Base-by-base conservation (phyloP, 768 basidiomycete species). In the Kwoniella europaea region DNA sequence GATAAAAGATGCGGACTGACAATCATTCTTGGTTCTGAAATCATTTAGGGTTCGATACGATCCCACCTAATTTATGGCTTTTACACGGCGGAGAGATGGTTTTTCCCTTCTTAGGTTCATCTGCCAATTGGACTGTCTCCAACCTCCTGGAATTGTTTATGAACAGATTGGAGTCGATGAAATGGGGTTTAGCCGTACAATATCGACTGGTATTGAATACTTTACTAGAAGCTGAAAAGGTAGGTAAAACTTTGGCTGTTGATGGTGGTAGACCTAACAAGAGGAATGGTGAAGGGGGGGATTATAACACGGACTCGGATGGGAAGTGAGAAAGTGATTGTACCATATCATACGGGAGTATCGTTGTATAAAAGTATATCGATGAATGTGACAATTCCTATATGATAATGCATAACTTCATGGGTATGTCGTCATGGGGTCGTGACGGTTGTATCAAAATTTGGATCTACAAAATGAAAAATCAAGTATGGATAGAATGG, bases 161-260 rank as follows among this genome's bases (percentile, higher is more conserved):
- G 68, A 65, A 54, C 10, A 63, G 71, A 29, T 63, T 81, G 22
- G 70, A 75, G 22, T 52, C 42, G 22, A 74, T 77, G 68, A 78
- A 76, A 15, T 81, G 77, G 78, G 78, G 78, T 20, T 66, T 78
- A 56, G 74, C 77, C 16, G 71, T 67, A 7, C 69, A 72, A 57
- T 79, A 73, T 53, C 73, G 63, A 59, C 72, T 76, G 54, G 78
- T 79, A 7, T 42, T 79, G 66, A 72, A 56, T 43, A 76, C 71
- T 35, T 57, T 79, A 52, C 41, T 75, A 13, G 74, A 76, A 60
- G 71, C 60, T 27, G 76, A 76, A 43, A 64, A 50, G 27, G 42
- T 35, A 4, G 56, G 63, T 13, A 46, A 44, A 50, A 64, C 29
- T n/a, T 43, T 59, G 44, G 63, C 53, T 18, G 46, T 42, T 2